phyloP scores from a whole-genome alignment of 1,284 basidiomycete genomes.

The Ceratobasidium sp. region DNA sequence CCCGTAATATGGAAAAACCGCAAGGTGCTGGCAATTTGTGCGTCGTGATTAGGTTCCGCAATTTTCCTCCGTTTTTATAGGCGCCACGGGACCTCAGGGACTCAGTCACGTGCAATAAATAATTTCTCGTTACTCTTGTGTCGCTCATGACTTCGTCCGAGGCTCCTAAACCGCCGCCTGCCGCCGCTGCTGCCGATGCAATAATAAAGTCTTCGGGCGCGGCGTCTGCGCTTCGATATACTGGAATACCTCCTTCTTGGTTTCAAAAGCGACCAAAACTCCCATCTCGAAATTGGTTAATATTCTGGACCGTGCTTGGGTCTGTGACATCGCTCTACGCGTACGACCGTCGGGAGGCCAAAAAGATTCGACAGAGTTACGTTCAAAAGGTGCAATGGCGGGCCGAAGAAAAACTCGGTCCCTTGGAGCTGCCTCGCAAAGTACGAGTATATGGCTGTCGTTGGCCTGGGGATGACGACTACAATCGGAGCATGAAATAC shows the following conservation, averaged over 20 bases:
- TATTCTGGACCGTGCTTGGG: constrained; percentile 85
- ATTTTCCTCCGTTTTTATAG: constrained; percentile 17
- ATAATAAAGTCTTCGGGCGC: constrained; percentile 40
- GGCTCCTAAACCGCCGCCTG: constrained; percentile 21
- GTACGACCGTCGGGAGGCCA: constrained; percentile 87
- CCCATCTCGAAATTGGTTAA: constrained; percentile 93
- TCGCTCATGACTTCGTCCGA: constrained; percentile 29
- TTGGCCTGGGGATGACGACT: constrained; percentile 96
- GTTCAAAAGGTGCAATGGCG: constrained; percentile 83
- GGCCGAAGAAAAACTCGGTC: constrained; percentile 74
- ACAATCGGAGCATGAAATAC: constrained; percentile 84
- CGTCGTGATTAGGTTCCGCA: constrained; percentile 26
- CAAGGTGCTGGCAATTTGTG: constrained; percentile 44
- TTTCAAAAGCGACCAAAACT: constrained; percentile 81
- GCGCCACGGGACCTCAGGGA: neutral
- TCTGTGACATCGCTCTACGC: constrained; percentile 80
- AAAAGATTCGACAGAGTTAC: constrained; percentile 81
- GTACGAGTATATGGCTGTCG: constrained; percentile 89
- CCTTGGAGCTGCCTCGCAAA: constrained; percentile 80
- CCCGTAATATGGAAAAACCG: constrained; percentile 26
- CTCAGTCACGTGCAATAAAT: constrained; percentile 30
- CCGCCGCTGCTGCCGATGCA: constrained; percentile 29
- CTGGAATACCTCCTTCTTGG: constrained; percentile 79
- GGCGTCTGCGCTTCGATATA: constrained; percentile 67
- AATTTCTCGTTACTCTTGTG: constrained; percentile 1